Evolutionary conservation across 2,329 filamentous ascomycete genomes (phyloP).

Genomic region (Fusarium sp.): DNA sequence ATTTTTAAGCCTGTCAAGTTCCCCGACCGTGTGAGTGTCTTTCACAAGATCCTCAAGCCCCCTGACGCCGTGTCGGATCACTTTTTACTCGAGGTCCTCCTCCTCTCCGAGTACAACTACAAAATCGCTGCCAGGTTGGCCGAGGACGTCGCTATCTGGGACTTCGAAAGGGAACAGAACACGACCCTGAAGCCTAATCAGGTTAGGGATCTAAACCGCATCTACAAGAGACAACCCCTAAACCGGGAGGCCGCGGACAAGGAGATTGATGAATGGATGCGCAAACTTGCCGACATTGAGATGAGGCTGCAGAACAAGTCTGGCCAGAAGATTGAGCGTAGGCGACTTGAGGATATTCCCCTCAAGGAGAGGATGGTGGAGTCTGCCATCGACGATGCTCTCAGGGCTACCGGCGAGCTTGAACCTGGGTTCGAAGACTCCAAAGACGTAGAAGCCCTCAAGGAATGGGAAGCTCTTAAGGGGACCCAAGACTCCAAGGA

Average conservation of each 20-base stretch:
- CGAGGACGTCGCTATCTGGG: slow-evolving; percentile 57
- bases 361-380: not conserved
- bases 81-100: slow-evolving; percentile 66
- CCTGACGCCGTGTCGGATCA: slow-evolving; percentile 55
- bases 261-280: not conserved
- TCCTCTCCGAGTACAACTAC: slow-evolving; percentile 78
- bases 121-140: slow-evolving; percentile 75
- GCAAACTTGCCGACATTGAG: not conserved
- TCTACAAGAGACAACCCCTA: not conserved
- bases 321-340: not conserved
- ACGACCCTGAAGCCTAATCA: slow-evolving; percentile 44
- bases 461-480: no score
- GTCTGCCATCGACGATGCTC: not conserved
- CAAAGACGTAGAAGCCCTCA: not conserved
- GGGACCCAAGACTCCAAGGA: not conserved
- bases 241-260: not conserved
- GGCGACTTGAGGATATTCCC: not conserved
- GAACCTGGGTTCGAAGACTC: not conserved
- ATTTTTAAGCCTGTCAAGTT: slow-evolving; percentile 74
- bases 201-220: not conserved
- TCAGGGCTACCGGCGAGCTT: not conserved
- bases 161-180: slow-evolving; percentile 49
- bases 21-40: slow-evolving; percentile 82
- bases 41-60: slow-evolving; percentile 73
- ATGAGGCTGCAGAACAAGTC: not conserved